Evolutionary conservation across 805 yeast genomes (phyloP).

Genomic region (Saitoella complicata): DNA sequence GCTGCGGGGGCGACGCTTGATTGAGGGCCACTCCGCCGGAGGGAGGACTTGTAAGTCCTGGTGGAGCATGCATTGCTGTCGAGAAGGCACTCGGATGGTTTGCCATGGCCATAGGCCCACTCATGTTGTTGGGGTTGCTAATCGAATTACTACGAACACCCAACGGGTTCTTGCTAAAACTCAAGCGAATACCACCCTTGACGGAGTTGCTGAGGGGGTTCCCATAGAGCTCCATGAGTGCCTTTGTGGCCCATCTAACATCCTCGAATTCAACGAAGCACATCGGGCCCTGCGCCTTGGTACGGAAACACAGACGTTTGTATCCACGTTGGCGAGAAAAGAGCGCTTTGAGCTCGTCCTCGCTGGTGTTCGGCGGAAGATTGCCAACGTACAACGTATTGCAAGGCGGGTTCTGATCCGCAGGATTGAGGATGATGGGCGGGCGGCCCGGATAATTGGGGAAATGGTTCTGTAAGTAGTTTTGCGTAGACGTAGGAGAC

Average conservation of each 20-base stretch:
- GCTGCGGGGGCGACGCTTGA: too few species aligned
- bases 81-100: too few species aligned
- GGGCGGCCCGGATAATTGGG: too few species aligned
- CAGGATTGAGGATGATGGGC: conserved; percentile 43
- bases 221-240: conserved; percentile 87
- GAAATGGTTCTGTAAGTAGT: too few species aligned
- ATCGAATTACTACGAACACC: conserved; percentile 72
- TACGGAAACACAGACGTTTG: conserved; percentile 79
- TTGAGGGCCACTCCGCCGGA: too few species aligned
- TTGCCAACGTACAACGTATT: conserved; percentile 94
- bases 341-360: conserved; percentile 72
- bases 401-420: conserved; percentile 98
- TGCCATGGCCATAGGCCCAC: conserved; percentile 1
- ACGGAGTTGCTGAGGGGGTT: conserved; percentile 72
- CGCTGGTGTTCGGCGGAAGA: conserved; percentile 92
- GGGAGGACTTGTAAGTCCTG: too few species aligned
- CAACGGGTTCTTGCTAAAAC: conserved; percentile 89
- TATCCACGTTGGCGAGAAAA: conserved; percentile 86
- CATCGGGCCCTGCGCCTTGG: conserved; percentile 86
- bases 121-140: conserved; percentile 21
- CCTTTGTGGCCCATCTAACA: conserved; percentile 81
- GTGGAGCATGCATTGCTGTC: too few species aligned
- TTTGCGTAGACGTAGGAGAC: too few species aligned
- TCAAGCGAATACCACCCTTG: conserved; percentile 87
- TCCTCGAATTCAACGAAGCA: conserved; percentile 98